Evolutionary conservation across 2,329 filamentous ascomycete genomes (phyloP).

Genomic region (Nemania sp.): DNA sequence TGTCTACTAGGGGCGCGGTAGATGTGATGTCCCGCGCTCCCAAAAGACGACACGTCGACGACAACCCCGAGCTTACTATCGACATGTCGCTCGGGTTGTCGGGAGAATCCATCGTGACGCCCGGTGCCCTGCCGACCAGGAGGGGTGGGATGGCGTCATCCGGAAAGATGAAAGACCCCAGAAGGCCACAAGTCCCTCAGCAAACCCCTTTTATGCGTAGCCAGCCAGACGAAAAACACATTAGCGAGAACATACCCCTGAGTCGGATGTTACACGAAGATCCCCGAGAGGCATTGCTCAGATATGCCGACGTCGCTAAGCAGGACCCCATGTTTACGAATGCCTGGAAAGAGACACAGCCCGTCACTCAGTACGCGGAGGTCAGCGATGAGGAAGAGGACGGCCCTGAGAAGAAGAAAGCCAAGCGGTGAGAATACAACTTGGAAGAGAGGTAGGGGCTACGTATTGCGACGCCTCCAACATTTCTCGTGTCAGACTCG

Average conservation of each 20-base stretch:
- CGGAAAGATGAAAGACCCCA: slow-evolving; percentile 76
- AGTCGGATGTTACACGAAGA: slow-evolving; percentile 96
- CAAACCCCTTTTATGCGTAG: slow-evolving; percentile 89
- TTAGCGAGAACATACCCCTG: slow-evolving; percentile 85
- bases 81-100: slow-evolving; percentile 82
- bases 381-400: slow-evolving; percentile 83
- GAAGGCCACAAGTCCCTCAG: slow-evolving; percentile 81
- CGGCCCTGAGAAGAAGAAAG: slow-evolving; percentile 68
- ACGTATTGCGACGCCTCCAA: background rate
- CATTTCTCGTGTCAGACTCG: background rate
- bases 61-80: slow-evolving; percentile 85
- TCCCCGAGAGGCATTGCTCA: slow-evolving; percentile 88
- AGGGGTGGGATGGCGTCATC: slow-evolving; percentile 75
- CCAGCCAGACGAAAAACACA: slow-evolving; percentile 87
- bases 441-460: slow-evolving; percentile 2
- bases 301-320: slow-evolving; percentile 91
- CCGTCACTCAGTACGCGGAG: slow-evolving; percentile 88
- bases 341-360: slow-evolving; percentile 90
- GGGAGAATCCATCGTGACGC: slow-evolving; percentile 77
- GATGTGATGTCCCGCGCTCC: slow-evolving; percentile 91
- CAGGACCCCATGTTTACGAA: slow-evolving; percentile 94
- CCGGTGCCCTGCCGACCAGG: slow-evolving; percentile 63
- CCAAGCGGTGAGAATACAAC: slow-evolving; percentile 51
- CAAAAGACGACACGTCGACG: slow-evolving; percentile 93
- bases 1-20: slow-evolving; percentile 79